These are phyloP conservation scores for Pterocarpus santalinus DNA, from an alignment of 306 rosid species.

Conservation along the genomic window DNA sequence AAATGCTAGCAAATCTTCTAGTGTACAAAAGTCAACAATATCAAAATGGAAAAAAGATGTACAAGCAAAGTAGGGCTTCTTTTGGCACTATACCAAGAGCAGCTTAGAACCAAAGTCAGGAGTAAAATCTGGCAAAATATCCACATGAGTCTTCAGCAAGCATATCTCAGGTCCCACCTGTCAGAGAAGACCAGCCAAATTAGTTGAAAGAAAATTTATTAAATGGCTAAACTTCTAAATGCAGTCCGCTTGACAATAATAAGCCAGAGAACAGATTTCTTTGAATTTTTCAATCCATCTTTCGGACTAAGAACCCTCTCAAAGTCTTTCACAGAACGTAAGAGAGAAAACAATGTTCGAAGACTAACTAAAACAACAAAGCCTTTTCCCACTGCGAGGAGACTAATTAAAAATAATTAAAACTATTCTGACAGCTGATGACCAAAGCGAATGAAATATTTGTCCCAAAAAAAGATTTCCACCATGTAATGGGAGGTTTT, in stretches of 20 bases:
- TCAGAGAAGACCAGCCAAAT: constrained; percentile 31
- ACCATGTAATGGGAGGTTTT: background rate
- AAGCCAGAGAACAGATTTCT: background rate
- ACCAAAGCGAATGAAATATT: constrained; percentile 24
- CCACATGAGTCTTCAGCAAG: constrained; percentile 92
- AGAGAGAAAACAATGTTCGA: constrained; percentile 20
- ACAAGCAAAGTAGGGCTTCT: constrained; percentile 6
- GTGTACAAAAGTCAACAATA: background rate
- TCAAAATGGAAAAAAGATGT: background rate
- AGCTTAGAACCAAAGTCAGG: constrained; percentile 88
- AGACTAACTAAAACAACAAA: background rate
- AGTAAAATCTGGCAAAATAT: constrained; percentile 91
- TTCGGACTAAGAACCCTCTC: too few relatives aligned
- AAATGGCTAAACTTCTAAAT: constrained; percentile 3
- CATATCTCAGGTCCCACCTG: constrained; percentile 98
- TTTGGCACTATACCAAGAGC: constrained; percentile 65
- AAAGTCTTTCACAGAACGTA: background rate
- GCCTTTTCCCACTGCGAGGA: background rate
- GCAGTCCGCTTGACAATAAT: constrained; percentile 21
- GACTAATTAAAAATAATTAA: background rate
- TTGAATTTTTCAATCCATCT: background rate
- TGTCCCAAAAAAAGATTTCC: constrained; percentile 5
- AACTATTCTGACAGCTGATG: background rate
- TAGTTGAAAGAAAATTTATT: background rate
- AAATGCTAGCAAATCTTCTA: constrained; percentile 31